Evolutionary conservation across 2,329 filamentous ascomycete species (phyloP).

Genomic region (Claviceps sp.): DNA sequence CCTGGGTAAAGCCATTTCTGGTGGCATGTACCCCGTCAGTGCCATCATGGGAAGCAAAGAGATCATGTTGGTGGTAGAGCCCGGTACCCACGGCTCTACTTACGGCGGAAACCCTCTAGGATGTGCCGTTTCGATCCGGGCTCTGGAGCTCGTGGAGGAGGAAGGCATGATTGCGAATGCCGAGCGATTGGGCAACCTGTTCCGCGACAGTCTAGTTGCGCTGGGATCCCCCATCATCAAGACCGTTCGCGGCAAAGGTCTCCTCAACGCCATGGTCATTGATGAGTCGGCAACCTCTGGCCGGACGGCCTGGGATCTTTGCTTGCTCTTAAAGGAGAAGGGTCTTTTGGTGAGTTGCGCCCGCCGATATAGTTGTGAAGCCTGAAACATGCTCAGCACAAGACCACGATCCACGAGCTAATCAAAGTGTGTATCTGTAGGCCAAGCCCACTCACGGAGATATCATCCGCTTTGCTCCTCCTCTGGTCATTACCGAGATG

Average conservation of each 20-base stretch:
- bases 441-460: constrained; percentile 98
- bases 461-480: constrained; percentile 95
- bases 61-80: constrained; percentile 90
- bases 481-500: constrained; percentile 81
- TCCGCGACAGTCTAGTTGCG: constrained; percentile 64
- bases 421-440: constrained; percentile 28
- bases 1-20: constrained; percentile 93
- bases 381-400: no score
- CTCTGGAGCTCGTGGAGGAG: constrained; percentile 85
- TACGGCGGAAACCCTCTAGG: constrained; percentile 95
- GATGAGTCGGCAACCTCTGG: constrained; percentile 78
- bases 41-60: constrained; percentile 80
- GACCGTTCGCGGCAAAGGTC: constrained; percentile 76
- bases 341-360: constrained; percentile 61
- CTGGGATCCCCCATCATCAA: constrained; percentile 73
- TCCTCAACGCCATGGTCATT: constrained; percentile 92
- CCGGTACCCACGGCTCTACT: constrained; percentile 94
- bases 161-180: constrained; percentile 77
- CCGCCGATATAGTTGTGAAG: not conserved
- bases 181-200: constrained; percentile 65
- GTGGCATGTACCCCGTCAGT: constrained; percentile 98
- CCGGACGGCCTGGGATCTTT: constrained; percentile 89
- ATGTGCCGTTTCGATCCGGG: constrained; percentile 89
- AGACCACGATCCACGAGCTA: not conserved
- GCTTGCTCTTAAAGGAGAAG: constrained; percentile 89